Conservation (phyloP, 768 basidiomycete species). For the Postia placenta region DNA sequence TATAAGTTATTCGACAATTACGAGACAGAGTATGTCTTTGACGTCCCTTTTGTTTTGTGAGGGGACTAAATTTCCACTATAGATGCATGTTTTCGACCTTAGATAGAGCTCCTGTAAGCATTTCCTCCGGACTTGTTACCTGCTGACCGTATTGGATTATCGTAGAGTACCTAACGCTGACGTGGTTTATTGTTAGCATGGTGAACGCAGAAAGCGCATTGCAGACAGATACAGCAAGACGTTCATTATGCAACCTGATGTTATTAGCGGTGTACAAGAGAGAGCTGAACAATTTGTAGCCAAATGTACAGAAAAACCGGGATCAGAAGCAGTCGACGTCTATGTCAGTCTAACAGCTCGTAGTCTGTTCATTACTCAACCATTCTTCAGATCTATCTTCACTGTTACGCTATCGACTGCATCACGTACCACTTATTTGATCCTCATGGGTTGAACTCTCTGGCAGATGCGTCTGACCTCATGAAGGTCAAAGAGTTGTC, state of each 20-base stretch:
- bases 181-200: conserved; percentile 9
- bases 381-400: conserved; percentile 5
- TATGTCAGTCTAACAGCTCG: conserved; percentile 6
- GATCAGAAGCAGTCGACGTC: conserved; percentile 11
- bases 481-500: conserved; percentile 14
- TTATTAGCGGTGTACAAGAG: conserved; percentile 10
- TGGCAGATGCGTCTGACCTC: conserved; percentile 8
- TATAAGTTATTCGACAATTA: conserved; percentile 13
- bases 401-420: conserved; percentile 17
- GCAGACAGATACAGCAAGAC: conserved; percentile 16
- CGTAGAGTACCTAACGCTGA: neutral
- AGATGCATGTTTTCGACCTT: conserved; percentile 18
- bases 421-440: conserved; percentile 16
- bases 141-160: neutral
- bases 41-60: neutral
- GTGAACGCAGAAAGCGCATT: conserved; percentile 12
- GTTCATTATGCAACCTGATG: conserved; percentile 13
- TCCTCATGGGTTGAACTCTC: conserved; percentile 10
- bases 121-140: neutral
- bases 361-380: neutral
- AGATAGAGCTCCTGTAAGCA: conserved; percentile 6
- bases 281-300: conserved; percentile 10
- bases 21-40: conserved; percentile 7
- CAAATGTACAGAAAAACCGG: conserved; percentile 6
- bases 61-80: neutral